Percentiles rank a stretch among this genome's conserved stretches.
Evolutionary conservation across 1,139 yeast genomes (phyloP).

Genomic region (Debaryomyces sp.): DNA sequence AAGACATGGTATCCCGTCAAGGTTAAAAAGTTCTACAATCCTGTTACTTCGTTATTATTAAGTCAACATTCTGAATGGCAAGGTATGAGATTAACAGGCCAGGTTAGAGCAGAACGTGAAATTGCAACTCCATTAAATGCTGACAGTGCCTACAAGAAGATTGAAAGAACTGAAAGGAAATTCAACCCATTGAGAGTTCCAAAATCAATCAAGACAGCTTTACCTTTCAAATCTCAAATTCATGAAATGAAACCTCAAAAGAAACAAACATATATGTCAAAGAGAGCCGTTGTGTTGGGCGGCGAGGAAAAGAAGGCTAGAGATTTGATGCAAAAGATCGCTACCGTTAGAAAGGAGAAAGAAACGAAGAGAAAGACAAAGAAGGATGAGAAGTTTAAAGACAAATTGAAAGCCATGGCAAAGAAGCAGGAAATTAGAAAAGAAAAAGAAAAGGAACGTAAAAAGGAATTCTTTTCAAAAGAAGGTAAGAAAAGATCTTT

Average conservation of each 20-base stretch:
- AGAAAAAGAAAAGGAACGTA: conserved; percentile 81
- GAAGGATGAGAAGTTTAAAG: conserved; percentile 76
- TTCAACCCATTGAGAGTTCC: conserved; percentile 91
- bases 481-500: conserved; percentile 69
- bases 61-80: conserved; percentile 83
- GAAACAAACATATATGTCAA: conserved; percentile 80
- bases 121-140: conserved; percentile 67
- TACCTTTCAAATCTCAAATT: conserved; percentile 92
- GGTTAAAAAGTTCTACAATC: conserved; percentile 89
- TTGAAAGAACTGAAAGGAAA: conserved; percentile 84
- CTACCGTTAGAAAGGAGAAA: conserved; percentile 83
- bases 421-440: conserved; percentile 69
- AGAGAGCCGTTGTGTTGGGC: conserved; percentile 90
- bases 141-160: conserved; percentile 72
- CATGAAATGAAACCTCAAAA: conserved; percentile 86
- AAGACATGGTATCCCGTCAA: conserved; percentile 97
- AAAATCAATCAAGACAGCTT: conserved; percentile 66
- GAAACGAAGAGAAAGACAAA: conserved; percentile 76
- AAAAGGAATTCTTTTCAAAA: conserved; percentile 80
- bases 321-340: conserved; percentile 82
- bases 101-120: conserved; percentile 77
- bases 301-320: conserved; percentile 96
- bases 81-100: conserved; percentile 96
- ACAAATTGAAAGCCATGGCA: conserved; percentile 72
- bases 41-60: conserved; percentile 86